Base-by-base conservation (phyloP, 441 rosid genomes). In the Croton laevigatus region DNA sequence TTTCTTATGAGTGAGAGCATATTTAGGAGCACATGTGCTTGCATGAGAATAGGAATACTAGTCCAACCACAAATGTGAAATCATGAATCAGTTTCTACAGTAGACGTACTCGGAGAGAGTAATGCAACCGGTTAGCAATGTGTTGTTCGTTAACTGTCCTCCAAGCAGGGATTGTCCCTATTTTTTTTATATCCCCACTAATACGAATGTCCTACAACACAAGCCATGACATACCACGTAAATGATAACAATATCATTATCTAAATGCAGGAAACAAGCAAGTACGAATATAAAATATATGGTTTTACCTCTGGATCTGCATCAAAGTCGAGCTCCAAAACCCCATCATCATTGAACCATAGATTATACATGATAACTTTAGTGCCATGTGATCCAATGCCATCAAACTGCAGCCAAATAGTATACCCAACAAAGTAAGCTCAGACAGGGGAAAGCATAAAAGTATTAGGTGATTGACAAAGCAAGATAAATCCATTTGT, bases 311-410 rank as follows among this genome's bases (percentile, higher is more conserved):
- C 82, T 60, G 85, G 68, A 82, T 81, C 88, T 1, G 83, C 70
- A 78, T 86, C 88, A 51, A 94, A 90, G 81, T 94, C 97, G 65
- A 94, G 84, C 83, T 94, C 99, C 83, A 81, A 6, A 44, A 75
- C 81, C 46, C 89, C 91, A 55, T 85, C 91, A 45, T 88, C 83
- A 78, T 71, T 85, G 72, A 78, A 79, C 99, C 99, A 94, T 73
- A 94, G 71, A 80, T 94, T 94, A 78, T 92, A 94, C 71, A 94
- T 78, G 27, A 92, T 80, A 75, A 94, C 79, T 84, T 90, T 94
- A 63, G 99, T 94, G 65, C 98, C 99, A 85, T 86, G 96, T 5
- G 81, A 37, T 55, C 89, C 91, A 71, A 94, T 69, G 76, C 88
- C 86, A 62, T 89, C 88, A 84, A 90, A 89, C 99, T 94, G 96